phyloP scores from a whole-genome alignment of 129 eudicot genomes.

The Centaurea solstitialis region DNA sequence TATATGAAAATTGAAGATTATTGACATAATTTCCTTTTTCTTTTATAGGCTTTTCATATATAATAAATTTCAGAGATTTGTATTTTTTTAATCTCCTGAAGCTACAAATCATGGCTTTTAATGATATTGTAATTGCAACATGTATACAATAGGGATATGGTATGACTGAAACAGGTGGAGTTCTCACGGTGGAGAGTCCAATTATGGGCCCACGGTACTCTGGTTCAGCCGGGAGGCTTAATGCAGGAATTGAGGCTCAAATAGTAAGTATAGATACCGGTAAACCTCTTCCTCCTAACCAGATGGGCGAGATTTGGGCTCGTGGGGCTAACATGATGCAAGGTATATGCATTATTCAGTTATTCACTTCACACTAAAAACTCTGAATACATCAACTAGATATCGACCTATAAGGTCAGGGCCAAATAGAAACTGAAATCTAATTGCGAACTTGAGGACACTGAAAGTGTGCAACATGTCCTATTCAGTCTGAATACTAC shows the following conservation, averaged over 20 bases:
- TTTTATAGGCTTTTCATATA: not conserved
- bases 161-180: conserved; percentile 92
- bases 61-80: not conserved
- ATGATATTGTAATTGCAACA: conserved; percentile 1
- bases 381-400: not conserved
- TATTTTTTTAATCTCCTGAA: not conserved
- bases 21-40: not conserved
- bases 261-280: conserved; percentile 64
- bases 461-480: too few species aligned
- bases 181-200: conserved; percentile 64
- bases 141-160: conserved; percentile 80
- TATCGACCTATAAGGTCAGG: not conserved
- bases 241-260: conserved; percentile 77
- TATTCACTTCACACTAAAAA: not conserved
- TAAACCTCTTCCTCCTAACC: conserved; percentile 76
- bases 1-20: not conserved
- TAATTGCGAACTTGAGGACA: too few species aligned
- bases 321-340: conserved; percentile 86
- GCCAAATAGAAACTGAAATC: not conserved
- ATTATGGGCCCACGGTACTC: conserved; percentile 61
- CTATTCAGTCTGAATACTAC: too few species aligned
- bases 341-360: conserved; percentile 40
- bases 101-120: not conserved
- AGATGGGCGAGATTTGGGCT: conserved; percentile 87
- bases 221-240: conserved; percentile 82